Evolutionary conservation across 192 early-diverging fungal species (phyloP), one percentile per base, ranked within the genome.

Genomic region (Dissophora globulifera): DNA sequence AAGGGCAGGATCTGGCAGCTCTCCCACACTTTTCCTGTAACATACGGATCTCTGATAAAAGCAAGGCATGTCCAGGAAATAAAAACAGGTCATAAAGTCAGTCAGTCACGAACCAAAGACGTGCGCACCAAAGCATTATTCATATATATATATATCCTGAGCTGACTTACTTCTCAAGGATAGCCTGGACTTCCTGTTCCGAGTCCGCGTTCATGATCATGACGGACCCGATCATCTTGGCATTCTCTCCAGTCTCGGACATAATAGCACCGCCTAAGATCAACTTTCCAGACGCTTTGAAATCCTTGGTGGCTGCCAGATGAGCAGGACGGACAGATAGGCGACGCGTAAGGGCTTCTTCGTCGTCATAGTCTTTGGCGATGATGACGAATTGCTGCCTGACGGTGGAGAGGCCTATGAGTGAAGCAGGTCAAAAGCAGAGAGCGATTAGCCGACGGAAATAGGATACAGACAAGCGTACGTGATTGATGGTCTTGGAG

Each of bases 191-290:
- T 30, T 83, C 79, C 38, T 85, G 74, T 13, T 59, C 53, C 11
- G 72, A 78, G 11, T 83, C 79, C 9, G 82, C 87, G 11, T 78
- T 61, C 59, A 84, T 69, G 19, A 89, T 61, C 43, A 89, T 82
- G 26, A 81, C 53, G 50, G 83, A 85, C 22, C 87, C 85, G 26
- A 85, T 51, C 85, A 88, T 88, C 33, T n/a, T n/a, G n/a, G n/a
- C n/a, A n/a, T n/a, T n/a, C n/a, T 81, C 79, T 35, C 84, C 71
- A 5, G 19, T 40, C 25, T 81, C 74, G 23, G 59, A 74, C 25
- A 90, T 63, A 11, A 86, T 61, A 1, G 85, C 85, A 12, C 88
- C 88, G 25, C 82, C 88, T 1, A 69, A 55, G 7, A 86, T 53
- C 2, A 85, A 32, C 1, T 50, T 12, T n/a, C 83, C 84, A 6